phyloP scores from a whole-genome alignment of 1,139 yeast genomes.

The Fermentozyma sake region DNA sequence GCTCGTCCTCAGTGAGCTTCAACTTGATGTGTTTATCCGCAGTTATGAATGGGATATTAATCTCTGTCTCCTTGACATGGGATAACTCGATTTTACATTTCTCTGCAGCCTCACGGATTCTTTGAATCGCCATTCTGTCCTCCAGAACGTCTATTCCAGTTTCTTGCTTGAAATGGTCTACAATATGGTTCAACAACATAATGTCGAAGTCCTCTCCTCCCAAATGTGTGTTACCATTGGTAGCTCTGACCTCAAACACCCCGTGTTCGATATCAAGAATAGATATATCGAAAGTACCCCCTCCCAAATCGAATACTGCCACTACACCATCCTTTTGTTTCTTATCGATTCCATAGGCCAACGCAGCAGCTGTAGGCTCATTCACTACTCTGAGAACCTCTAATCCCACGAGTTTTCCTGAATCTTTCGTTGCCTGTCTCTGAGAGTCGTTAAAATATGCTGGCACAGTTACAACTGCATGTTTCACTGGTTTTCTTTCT shows the following conservation, averaged over 20 bases:
- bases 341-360: conserved; percentile 69
- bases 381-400: conserved; percentile 67
- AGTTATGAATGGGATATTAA: conserved; percentile 61
- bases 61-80: conserved; percentile 50
- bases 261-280: conserved; percentile 77
- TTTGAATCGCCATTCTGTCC: conserved; percentile 52
- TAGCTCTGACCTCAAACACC: conserved; percentile 75
- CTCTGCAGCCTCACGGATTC: conserved; percentile 71
- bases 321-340: conserved; percentile 52
- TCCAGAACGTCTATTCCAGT: conserved; percentile 43
- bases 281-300: conserved; percentile 81
- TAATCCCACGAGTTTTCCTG: conserved; percentile 64
- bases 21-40: conserved; percentile 48
- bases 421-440: conserved; percentile 71
- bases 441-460: conserved; percentile 79
- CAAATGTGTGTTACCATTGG: conserved; percentile 81
- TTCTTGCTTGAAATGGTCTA: conserved; percentile 40
- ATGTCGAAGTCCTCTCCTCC: conserved; percentile 84
- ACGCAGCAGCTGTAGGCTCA: conserved; percentile 81
- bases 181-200: conserved; percentile 49
- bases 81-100: conserved; percentile 67
- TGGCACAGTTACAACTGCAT: conserved; percentile 77
- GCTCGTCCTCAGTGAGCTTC: conserved; percentile 54
- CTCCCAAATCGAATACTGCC: conserved; percentile 80
- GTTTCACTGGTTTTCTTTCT: conserved; percentile 30